Evolutionary conservation across 768 basidiomycete genomes (phyloP).

Genomic region (Neoboletus brunneissimus): DNA sequence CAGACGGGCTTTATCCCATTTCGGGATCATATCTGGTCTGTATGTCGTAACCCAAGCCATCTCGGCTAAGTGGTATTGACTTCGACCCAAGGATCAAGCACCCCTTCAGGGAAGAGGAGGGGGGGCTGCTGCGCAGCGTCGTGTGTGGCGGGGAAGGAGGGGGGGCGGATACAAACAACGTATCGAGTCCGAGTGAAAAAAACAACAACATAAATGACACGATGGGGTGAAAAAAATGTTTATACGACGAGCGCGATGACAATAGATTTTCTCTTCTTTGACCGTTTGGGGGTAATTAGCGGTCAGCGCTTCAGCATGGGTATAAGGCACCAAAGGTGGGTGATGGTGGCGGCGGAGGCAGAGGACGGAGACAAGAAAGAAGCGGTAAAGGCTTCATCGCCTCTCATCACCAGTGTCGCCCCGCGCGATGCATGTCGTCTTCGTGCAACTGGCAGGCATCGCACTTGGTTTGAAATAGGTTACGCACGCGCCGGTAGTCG

Average conservation of each 20-base stretch:
- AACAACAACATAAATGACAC: background rate
- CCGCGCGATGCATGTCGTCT: slow-evolving; percentile 34
- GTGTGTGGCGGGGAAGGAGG: background rate
- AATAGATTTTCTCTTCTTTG: background rate
- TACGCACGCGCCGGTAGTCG: slow-evolving; percentile 57
- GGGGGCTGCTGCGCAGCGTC: background rate
- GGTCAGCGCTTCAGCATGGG: background rate
- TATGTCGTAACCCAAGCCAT: background rate
- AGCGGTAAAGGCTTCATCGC: slow-evolving; percentile 1
- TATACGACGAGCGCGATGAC: background rate
- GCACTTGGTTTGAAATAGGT: slow-evolving; percentile 65
- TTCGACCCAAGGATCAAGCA: background rate
- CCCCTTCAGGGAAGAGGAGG: too few species aligned
- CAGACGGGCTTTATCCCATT: background rate
- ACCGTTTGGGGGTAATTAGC: background rate
- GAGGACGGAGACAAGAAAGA: background rate
- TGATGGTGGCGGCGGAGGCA: slow-evolving; percentile 1
- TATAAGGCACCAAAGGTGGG: background rate
- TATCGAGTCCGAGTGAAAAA: background rate
- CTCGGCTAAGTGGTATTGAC: background rate
- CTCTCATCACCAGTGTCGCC: slow-evolving; percentile 16
- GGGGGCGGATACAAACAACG: too few species aligned
- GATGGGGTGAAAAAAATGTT: background rate
- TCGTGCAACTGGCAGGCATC: slow-evolving; percentile 46
- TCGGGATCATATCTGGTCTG: background rate